Evolutionary conservation across 108 stramenopile species (phyloP), one percentile per base, ranked within the genome.

Genomic region (Discostella pseudostelligera): DNA sequence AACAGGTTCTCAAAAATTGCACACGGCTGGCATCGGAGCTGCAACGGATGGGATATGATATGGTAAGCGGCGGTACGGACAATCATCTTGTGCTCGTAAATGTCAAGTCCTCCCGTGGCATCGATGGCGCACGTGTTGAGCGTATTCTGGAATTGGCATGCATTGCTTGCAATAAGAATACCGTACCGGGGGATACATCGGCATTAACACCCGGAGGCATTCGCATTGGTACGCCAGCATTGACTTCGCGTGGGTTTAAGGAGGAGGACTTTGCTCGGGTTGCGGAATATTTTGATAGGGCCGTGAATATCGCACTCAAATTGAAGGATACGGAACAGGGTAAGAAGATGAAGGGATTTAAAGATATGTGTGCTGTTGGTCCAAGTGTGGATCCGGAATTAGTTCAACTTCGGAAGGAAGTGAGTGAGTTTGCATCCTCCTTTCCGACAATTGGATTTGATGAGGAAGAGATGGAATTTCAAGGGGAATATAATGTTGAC

Each of bases 71-170:
- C 26, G 99, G 99, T 45, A 99, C 99, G 32, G 96, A 98, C 84
- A 99, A 99, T 78, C 99, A 99, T 81, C 89, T 99, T 26, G 88
- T 98, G 12, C 84, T 99, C 50, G 96, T 99, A 7, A 95, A 99
- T 82, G 83, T 99, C 60, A 99, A 98, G 79, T 76, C 93, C 19
- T 87, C 89, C 54, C 81, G 81, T 20, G 70, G 74, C 35, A 88
- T 98, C 61, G 97, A 98, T 79, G 97, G 97, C 14, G 98, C 99
- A 24, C 90, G 99, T 40, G 99, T 98, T 17, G 99, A 99, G 79
- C 83, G 97, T 8, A 79, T 99, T 29, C 70, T 98, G 63, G 99
- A 99, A 71, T 43, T 98, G 70, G 95, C 91, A 17, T 95, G 93
- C 79, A 95, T 97, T 61, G 94, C 95, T 5, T 90, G 84, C 56